Percentiles rank a stretch among this genome's conserved stretches.
phyloP scores from a whole-genome alignment of 139 green algal species.

The Chlorella sp. region DNA sequence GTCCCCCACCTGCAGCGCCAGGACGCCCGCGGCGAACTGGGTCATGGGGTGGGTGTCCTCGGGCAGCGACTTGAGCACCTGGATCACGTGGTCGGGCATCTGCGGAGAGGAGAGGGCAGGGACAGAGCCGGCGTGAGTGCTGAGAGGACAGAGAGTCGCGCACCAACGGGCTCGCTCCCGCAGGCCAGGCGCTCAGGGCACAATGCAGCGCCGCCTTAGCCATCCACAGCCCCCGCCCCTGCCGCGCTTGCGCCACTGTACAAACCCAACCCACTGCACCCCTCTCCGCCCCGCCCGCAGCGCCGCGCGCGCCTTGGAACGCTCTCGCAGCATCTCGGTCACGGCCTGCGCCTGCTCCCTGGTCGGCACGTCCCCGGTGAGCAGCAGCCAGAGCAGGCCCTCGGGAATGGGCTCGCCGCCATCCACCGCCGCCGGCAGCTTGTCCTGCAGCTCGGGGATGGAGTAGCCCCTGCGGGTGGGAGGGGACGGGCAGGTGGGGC shows the following conservation, averaged over 20 bases:
- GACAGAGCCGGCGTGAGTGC: too few species aligned
- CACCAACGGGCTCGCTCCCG: too few species aligned
- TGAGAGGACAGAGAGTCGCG: too few species aligned
- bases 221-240: too few species aligned
- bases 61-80: conserved; percentile 79
- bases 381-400: conserved; percentile 96
- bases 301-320: too few species aligned
- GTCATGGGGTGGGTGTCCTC: conserved; percentile 92
- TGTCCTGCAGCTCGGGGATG: conserved; percentile 91
- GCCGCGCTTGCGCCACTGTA: too few species aligned
- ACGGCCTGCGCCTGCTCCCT: conserved; percentile 72
- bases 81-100: conserved; percentile 21
- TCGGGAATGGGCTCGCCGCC: conserved; percentile 94
- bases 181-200: too few species aligned
- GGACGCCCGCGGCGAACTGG: conserved; percentile 76
- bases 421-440: conserved; percentile 71
- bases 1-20: conserved; percentile 79
- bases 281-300: too few species aligned
- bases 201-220: too few species aligned
- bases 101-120: too few species aligned
- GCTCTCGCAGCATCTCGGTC: conserved; percentile 68
- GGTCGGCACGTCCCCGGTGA: conserved; percentile 87
- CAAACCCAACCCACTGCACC: too few species aligned
- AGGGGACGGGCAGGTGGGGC: background rate
- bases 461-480: conserved; percentile 79